A percentile compares a stretch with the other conserved stretches of the same genome.
phyloP scores from a whole-genome alignment of 805 yeast genomes.

The Nematodospora valgi region DNA sequence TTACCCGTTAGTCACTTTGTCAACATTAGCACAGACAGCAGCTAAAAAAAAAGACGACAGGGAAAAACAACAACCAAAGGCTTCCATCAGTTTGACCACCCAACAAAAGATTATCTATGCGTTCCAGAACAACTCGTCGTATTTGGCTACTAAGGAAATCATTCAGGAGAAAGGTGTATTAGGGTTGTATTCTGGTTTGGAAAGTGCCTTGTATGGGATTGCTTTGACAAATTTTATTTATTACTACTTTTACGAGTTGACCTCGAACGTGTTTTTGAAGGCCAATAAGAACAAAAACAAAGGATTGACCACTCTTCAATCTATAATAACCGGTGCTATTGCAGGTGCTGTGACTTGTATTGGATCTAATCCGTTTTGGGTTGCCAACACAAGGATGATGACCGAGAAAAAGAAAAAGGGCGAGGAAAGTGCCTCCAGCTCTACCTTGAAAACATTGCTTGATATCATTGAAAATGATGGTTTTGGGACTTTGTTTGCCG shows the following conservation, averaged over 20 bases:
- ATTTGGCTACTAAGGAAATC: constrained; percentile 37
- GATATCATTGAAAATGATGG: constrained; percentile 74
- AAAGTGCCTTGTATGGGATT: constrained; percentile 83
- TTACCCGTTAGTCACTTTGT: constrained; percentile 82
- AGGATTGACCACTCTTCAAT: constrained; percentile 59
- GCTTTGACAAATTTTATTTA: constrained; percentile 83
- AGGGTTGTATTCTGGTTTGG: constrained; percentile 82
- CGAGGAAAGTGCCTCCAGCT: constrained; percentile 17
- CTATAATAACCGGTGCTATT: constrained; percentile 74
- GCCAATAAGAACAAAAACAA: constrained; percentile 16
- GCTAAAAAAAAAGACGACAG: constrained; percentile 11
- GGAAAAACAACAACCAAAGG: constrained; percentile 5
- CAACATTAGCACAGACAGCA: constrained; percentile 85
- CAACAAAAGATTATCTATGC: constrained; percentile 12
- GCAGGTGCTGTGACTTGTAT: constrained; percentile 86
- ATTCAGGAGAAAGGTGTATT: constrained; percentile 56
- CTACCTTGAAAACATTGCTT: constrained; percentile 54
- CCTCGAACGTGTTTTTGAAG: constrained; percentile 45
- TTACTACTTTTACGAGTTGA: constrained; percentile 84
- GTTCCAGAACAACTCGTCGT: constrained; percentile 12
- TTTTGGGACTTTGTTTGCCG: constrained; percentile 67
- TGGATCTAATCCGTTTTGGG: constrained; percentile 90
- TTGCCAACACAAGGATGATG: constrained; percentile 86
- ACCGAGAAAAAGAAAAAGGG: constrained; percentile 40
- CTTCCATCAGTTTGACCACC: constrained; percentile 11